Percentiles rank a stretch among this genome's conserved stretches.
Conservation (phyloP, 2,329 filamentous ascomycete genomes). For the Leptographium wingfieldii region DNA sequence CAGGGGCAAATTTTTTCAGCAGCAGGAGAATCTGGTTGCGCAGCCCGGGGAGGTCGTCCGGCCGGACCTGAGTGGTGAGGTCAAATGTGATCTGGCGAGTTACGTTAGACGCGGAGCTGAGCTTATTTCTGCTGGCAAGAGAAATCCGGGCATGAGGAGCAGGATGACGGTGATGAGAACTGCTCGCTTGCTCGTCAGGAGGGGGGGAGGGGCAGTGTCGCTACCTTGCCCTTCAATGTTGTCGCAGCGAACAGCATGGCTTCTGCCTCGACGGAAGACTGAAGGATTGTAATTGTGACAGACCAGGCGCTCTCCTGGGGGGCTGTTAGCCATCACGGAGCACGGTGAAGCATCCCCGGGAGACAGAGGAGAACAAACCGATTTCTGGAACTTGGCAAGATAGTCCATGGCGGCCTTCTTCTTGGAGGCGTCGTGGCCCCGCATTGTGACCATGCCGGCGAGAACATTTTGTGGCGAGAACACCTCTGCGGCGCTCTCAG, state of each 20-base stretch:
- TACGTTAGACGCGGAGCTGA: neutral
- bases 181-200: neutral
- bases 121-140: neutral
- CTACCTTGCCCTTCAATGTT: slow-evolving; percentile 93
- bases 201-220: slow-evolving; percentile 9
- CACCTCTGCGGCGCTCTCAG: slow-evolving; percentile 50
- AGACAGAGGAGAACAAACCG: slow-evolving; percentile 44
- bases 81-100: slow-evolving; percentile 79
- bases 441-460: slow-evolving; percentile 83
- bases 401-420: slow-evolving; percentile 75
- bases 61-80: slow-evolving; percentile 69
- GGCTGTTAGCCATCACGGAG: slow-evolving; percentile 7
- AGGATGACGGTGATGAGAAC: neutral
- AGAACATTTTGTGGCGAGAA: slow-evolving; percentile 68
- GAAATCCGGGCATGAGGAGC: neutral
- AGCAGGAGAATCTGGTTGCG: slow-evolving; percentile 75
- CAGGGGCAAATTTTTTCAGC: slow-evolving; percentile 67
- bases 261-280: slow-evolving; percentile 68
- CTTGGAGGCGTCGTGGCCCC: slow-evolving; percentile 72
- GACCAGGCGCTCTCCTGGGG: slow-evolving; percentile 82
- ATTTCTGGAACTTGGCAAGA: slow-evolving; percentile 94
- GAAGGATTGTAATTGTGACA: slow-evolving; percentile 73
- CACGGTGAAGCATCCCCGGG: neutral
- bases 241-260: slow-evolving; percentile 93
- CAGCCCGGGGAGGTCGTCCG: slow-evolving; percentile 60